A percentile compares a stretch with the other conserved stretches of the same genome.
Evolutionary conservation across 805 yeast species (phyloP).

Genomic region (Scheffersomyces spartinae): DNA sequence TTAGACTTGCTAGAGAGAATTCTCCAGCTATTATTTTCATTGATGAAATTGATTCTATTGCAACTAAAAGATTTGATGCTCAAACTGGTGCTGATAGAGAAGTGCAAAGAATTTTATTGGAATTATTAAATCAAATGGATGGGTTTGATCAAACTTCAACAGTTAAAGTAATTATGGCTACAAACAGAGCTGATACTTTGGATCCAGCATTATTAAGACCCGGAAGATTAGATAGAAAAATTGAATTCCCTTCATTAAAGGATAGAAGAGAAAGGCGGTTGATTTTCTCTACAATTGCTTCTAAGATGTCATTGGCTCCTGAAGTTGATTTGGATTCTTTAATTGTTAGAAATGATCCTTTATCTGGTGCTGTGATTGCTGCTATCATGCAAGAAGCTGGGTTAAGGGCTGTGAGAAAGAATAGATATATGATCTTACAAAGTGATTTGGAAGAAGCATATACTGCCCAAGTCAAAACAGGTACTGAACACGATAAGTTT

Average conservation of each 20-base stretch:
- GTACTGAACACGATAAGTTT: slow-evolving; percentile 91
- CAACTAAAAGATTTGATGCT: slow-evolving; percentile 97
- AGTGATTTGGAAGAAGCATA: slow-evolving; percentile 97
- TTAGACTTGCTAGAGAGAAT: slow-evolving; percentile 93
- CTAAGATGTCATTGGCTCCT: slow-evolving; percentile 97
- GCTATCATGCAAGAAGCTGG: slow-evolving; percentile 99
- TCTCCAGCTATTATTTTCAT: slow-evolving; percentile 95
- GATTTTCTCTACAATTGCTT: slow-evolving; percentile 89
- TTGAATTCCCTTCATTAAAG: slow-evolving; percentile 91
- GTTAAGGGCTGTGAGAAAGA: slow-evolving; percentile 94
- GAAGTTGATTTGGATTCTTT: slow-evolving; percentile 93
- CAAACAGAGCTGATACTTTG: slow-evolving; percentile 97
- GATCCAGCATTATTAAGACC: slow-evolving; percentile 98
- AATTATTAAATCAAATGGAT: slow-evolving; percentile 96
- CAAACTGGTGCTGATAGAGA: slow-evolving; percentile 99
- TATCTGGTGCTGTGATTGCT: slow-evolving; percentile 95
- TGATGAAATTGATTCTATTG: slow-evolving; percentile 98
- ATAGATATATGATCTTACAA: slow-evolving; percentile 92
- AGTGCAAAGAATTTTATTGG: slow-evolving; percentile 94
- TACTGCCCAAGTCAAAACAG: slow-evolving; percentile 91
- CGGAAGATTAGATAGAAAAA: slow-evolving; percentile 96
- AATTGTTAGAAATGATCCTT: slow-evolving; percentile 90
- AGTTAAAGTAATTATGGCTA: slow-evolving; percentile 98
- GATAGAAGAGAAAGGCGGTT: slow-evolving; percentile 97
- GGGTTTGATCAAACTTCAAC: slow-evolving; percentile 94